Percentiles rank a stretch among this genome's conserved stretches.
Conservation (phyloP, 2,329 filamentous ascomycete species). For the Xylaria sp. region DNA sequence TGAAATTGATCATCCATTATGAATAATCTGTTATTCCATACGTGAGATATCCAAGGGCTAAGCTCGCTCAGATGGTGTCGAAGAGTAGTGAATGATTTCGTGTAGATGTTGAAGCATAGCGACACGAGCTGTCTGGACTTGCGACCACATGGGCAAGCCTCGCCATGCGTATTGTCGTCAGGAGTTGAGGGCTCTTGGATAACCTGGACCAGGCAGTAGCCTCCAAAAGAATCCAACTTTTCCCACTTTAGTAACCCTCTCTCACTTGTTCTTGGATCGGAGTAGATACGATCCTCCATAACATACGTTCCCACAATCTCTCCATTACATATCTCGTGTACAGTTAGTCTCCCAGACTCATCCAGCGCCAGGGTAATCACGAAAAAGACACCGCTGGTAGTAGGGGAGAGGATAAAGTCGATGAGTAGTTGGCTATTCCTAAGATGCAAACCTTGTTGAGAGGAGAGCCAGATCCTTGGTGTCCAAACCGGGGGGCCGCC, state of each 20-base stretch:
- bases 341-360: conserved; percentile 38
- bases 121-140: conserved; percentile 39
- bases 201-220: conserved; percentile 47
- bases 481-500: conserved; percentile 40
- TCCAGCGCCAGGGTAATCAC: conserved; percentile 42
- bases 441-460: conserved; percentile 39
- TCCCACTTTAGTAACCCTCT: conserved; percentile 46
- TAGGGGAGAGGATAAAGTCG: conserved; percentile 49
- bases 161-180: conserved; percentile 7
- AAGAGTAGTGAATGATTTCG: conserved; percentile 45
- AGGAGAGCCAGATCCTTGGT: conserved; percentile 40
- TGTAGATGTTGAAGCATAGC: conserved; percentile 51
- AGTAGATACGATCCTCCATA: conserved; percentile 38
- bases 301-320: conserved; percentile 41
- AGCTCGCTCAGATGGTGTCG: conserved; percentile 44
- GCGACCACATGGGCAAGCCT: conserved; percentile 35
- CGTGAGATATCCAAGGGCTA: conserved; percentile 41
- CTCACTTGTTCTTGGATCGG: conserved; percentile 36
- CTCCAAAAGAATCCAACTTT: conserved; percentile 48
- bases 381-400: conserved; percentile 42
- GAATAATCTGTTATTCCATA: conserved; percentile 46
- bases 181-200: conserved; percentile 37
- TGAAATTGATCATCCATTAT: conserved; percentile 33
- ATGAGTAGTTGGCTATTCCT: conserved; percentile 39
- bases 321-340: conserved; percentile 45